Conservation (phyloP, 768 basidiomycete genomes). For the Chalciporus chontae region DNA sequence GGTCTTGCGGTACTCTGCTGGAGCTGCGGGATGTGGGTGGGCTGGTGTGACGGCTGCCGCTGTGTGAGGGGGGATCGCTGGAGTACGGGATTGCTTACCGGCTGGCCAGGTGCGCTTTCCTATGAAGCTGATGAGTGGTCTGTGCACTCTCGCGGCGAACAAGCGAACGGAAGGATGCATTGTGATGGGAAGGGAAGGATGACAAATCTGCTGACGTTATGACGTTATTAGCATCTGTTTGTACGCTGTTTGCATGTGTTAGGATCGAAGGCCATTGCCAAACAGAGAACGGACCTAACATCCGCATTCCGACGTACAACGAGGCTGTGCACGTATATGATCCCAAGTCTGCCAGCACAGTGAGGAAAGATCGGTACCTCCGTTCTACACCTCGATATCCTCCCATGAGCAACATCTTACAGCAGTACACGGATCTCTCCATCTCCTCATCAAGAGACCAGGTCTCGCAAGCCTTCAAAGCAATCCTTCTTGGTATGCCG, state of each 20-base stretch:
- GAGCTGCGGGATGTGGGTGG: conserved; percentile 65
- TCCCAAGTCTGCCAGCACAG: neutral
- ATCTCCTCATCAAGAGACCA: conserved; percentile 5
- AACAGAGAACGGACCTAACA: conserved; percentile 9
- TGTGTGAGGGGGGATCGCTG: conserved; percentile 4
- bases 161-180: conserved; percentile 36
- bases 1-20: conserved; percentile 51
- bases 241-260: conserved; percentile 19
- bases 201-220: conserved; percentile 1
- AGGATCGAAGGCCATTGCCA: conserved; percentile 16
- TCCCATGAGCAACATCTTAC: conserved; percentile 14
- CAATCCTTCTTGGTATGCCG: conserved; percentile 15
- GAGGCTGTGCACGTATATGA: conserved; percentile 14
- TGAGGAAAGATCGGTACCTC: no score
- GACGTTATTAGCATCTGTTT: conserved; percentile 16
- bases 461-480: conserved; percentile 4
- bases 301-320: conserved; percentile 1
- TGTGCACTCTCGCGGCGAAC: conserved; percentile 43
- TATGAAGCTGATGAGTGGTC: conserved; percentile 60
- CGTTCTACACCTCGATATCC: neutral
- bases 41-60: conserved; percentile 36
- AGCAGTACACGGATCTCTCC: conserved; percentile 19
- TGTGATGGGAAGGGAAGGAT: conserved; percentile 1
- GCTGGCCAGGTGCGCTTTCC: conserved; percentile 54
- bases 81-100: conserved; percentile 29